A percentile compares a stretch with the other conserved stretches of the same genome.
Conservation (phyloP, 2,329 filamentous ascomycete genomes). For the Meredithiella fracta region DNA sequence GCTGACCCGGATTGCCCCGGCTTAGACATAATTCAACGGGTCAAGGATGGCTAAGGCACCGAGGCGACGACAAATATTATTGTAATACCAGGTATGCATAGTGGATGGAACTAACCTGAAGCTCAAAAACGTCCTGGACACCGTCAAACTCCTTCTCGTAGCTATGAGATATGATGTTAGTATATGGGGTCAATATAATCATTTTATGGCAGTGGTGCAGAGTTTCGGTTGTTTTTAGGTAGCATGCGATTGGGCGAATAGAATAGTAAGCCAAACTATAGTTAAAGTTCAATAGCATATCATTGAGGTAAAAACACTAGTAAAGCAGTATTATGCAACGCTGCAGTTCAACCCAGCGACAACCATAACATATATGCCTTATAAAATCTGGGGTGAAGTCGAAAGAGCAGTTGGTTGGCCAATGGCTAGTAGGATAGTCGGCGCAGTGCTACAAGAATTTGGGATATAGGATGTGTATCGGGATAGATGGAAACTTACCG, state of each 20-base stretch:
- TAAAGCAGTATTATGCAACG: not conserved
- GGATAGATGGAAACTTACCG: conserved; percentile 39
- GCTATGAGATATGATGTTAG: conserved; percentile 32
- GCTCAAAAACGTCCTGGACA: conserved; percentile 98
- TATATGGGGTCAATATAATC: not conserved
- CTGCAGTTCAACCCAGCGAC: not conserved
- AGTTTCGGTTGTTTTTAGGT: conserved; percentile 3
- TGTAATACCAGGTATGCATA: not conserved
- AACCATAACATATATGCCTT: too few relatives aligned
- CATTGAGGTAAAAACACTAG: too few relatives aligned
- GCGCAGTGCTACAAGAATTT: not conserved
- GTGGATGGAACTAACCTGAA: conserved; percentile 54
- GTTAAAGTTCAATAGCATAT: not conserved
- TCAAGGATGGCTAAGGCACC: not conserved
- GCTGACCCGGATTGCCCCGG: conserved; percentile 11
- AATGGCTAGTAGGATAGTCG: not conserved
- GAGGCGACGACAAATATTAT: not conserved
- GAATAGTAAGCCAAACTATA: not conserved
- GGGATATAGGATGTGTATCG: not conserved
- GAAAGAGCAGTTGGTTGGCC: not conserved
- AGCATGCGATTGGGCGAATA: conserved; percentile 3
- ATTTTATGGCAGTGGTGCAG: conserved; percentile 1
- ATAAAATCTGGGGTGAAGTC: too few relatives aligned
- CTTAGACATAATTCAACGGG: not conserved
- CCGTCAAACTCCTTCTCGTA: conserved; percentile 96